These are phyloP conservation scores for Ramichloridium luteum DNA, from an alignment of 2,329 filamentous ascomycete species.

Conservation along the genomic window DNA sequence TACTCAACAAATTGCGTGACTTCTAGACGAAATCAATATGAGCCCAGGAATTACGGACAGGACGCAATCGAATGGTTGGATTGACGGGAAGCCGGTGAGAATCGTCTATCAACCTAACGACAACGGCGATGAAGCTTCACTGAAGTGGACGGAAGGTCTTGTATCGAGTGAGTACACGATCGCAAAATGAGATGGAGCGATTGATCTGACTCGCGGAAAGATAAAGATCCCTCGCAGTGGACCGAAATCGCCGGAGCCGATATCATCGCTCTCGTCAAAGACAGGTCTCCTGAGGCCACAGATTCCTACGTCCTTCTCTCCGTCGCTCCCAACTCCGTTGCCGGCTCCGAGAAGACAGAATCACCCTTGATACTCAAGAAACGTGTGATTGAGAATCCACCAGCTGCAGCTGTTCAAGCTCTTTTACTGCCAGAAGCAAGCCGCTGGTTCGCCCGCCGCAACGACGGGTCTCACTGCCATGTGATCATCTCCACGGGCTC, in stretches of 20 bases:
- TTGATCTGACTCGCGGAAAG: not conserved
- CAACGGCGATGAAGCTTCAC: conserved; percentile 8
- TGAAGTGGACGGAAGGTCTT: conserved; percentile 16
- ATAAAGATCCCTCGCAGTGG: conserved; percentile 12
- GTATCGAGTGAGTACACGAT: too few species aligned
- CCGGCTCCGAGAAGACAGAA: conserved; percentile 8
- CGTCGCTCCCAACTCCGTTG: conserved; percentile 12
- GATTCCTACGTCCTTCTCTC: conserved; percentile 16
- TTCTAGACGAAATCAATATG: too few species aligned
- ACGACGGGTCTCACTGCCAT: conserved; percentile 27
- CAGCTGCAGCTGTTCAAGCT: conserved; percentile 14
- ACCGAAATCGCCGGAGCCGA: conserved; percentile 10
- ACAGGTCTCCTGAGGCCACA: conserved; percentile 3
- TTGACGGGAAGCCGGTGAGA: conserved; percentile 17
- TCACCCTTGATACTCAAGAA: conserved; percentile 12
- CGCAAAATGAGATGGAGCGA: too few species aligned
- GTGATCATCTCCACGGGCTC: conserved; percentile 35
- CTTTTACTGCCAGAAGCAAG: conserved; percentile 4
- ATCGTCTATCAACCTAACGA: conserved; percentile 16
- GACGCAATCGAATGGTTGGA: too few species aligned
- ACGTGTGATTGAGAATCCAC: conserved; percentile 16
- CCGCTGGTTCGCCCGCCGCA: too few species aligned
- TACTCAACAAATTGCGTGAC: too few species aligned
- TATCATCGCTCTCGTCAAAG: conserved; percentile 17
- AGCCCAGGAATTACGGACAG: too few species aligned